Evolutionary conservation across 331 rosid genomes (phyloP), one percentile per base, ranked within the genome.

Genomic region (Quercus lobata): DNA sequence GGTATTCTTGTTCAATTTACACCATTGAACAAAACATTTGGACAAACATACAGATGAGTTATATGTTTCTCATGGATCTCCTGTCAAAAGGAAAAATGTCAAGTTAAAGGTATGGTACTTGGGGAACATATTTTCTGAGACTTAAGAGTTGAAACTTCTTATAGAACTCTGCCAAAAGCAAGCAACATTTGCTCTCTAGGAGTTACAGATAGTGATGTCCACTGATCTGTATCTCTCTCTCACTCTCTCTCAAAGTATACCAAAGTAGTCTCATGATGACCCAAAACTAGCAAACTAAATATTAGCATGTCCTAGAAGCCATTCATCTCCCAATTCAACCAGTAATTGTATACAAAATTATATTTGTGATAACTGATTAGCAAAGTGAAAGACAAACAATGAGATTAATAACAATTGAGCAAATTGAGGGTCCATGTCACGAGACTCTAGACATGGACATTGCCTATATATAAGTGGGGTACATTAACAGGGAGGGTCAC

Each of bases 401-500:
- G 52, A 8, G 7, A 35, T 34, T 5, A 68, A 34, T 6, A 68
- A 68, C 24, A 18, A 22, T 68, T 17, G 18, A 68, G 18, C 72
- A 57, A 41, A 68, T 65, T 15, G 60, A 66, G 49, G 54, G 27
- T 27, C 37, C 17, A 12, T 49, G 3, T 41, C 60, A 69, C 6
- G 57, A 49, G n/a, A 74, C 57, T 22, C 80, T 68, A 68, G 71
- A 44, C 55, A 69, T 1, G n/a, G 12, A 35, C 32, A 46, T 29
- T 53, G 30, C 72, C 29, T 21, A 7, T 18, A 44, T 19, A 16
- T 56, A 15, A 49, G 69, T 19, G 76, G 10, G 54, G 30, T 74
- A 44, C 41, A 41, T 14, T 34, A 41, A 16, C 8, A 22, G 35
- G 25, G 57, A 49, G 53, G 17, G 7, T 63, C 56, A 95, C 99